Base-by-base conservation (phyloP, 805 yeast species). In the Candida insectalens region DNA sequence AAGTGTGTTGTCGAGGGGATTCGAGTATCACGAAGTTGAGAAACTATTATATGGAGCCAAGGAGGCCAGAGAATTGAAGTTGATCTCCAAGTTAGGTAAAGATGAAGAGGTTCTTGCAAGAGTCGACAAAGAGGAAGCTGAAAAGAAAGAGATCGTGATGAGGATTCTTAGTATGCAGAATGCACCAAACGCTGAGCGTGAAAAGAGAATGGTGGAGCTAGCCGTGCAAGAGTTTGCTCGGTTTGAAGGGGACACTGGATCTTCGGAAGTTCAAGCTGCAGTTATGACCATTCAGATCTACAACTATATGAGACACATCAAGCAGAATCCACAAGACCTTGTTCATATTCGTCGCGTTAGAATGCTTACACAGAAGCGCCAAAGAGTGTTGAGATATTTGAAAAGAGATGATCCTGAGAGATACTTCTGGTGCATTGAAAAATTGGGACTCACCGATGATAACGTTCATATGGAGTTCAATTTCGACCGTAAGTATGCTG, bases 191-290 rank as follows among this genome's bases (percentile, higher is more conserved):
- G 52, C 58, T 14, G 87, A 83, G 42, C 63, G 65, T 37, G 63
- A 68, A 47, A 71, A 73, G 43, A 53, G 72, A 44, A 81, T 84
- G 19, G 63, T 74, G 2, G 59, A 60, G 30, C 55, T 80, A 30
- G 96, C 96, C 1, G 67, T 74, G 33, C 60, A 70, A 45, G 96
- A 89, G 60, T 88, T 89, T 57, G 77, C 74, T 46, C 69, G 95
- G 49, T 67, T 70, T 42, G 85, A 77, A 30, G 95, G 95, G 35
- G 97, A 92, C 55, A 83, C 96, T 1, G 96, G 95, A 3, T 83
- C 95, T 2, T 76, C 94, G 35, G 97, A 89, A 60, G 96, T 88
- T 18, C 96, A 88, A 59, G 96, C 97, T 2, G 97, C 96, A 3
- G 70, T 83, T 19, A 62, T 79, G 62, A 85, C 97, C 0, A 78